Base-by-base conservation (phyloP, 108 stramenopile species). In the Nitzschia sp. region DNA sequence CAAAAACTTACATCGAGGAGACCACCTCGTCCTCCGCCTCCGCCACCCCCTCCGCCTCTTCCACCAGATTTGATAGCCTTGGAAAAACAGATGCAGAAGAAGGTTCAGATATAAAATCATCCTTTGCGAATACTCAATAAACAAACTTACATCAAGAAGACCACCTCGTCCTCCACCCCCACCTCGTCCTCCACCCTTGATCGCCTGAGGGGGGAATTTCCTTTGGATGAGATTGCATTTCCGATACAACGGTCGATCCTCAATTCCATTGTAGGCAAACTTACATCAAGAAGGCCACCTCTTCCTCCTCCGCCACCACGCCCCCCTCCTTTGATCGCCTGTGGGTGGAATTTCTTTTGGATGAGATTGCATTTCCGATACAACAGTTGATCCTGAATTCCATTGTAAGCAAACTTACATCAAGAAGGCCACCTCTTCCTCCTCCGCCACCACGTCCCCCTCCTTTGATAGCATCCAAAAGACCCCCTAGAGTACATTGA, bases 21-120 rank as follows among this genome's bases (percentile, higher is more conserved):
- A 34, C 83, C 78, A 23, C 78, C 83, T 62, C 75, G 47, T 36
- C 73, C 71, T 15, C 74, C 74, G 2, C 64, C 71, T 26, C 63
- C 28, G 1, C 71, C 71, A n/a, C 71, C 57, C 1, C 68, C 68
- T 5, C 68, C 57, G 18, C 66, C 80, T 18, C 68, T 58, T 51
- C 35, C 18, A 53, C 76, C 76, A 2, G n/a, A n/a, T n/a, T n/a
- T n/a, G n/a, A n/a, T n/a, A n/a, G n/a, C n/a, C n/a, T n/a, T n/a
- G n/a, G n/a, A n/a, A n/a, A n/a, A n/a, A n/a, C n/a, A n/a, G n/a
- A n/a, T n/a, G n/a, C n/a, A n/a, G n/a, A n/a, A n/a, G n/a, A n/a
- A n/a, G n/a, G n/a, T n/a, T n/a, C n/a, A n/a, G n/a, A n/a, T n/a
- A n/a, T n/a, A n/a, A n/a, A n/a, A n/a, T n/a, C n/a, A n/a, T n/a